phyloP scores from a whole-genome alignment of 176 grass and related monocot genomes.

The Phoenix roebelenii region DNA sequence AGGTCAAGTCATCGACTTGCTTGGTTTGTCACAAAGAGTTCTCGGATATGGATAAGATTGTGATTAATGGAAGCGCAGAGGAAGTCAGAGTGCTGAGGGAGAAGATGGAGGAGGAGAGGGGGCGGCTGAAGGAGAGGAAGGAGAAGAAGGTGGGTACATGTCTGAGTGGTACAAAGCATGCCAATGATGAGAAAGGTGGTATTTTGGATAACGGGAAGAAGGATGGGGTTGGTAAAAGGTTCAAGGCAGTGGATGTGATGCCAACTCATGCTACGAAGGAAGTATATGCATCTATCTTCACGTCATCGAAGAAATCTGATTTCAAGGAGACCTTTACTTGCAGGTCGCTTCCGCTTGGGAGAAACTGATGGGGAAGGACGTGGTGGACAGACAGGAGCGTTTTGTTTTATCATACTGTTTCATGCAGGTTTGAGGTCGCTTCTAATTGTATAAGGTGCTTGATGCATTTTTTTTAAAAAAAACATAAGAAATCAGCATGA shows the following conservation, averaged over 20 bases:
- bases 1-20: conserved; percentile 63
- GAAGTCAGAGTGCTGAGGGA: conserved; percentile 50
- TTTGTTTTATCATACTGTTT: too few relatives aligned
- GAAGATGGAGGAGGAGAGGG: conserved; percentile 79
- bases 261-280: conserved; percentile 72
- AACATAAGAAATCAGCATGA: too few relatives aligned
- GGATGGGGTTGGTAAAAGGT: conserved; percentile 48
- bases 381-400: too few relatives aligned
- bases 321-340: conserved; percentile 75
- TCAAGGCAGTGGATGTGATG: conserved; percentile 61
- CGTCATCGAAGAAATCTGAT: conserved; percentile 72
- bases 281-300: conserved; percentile 89
- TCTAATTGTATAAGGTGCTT: too few relatives aligned
- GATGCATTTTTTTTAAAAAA: too few relatives aligned
- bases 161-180: conserved; percentile 48
- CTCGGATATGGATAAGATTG: conserved; percentile 46
- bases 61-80: conserved; percentile 65
- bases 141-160: conserved; percentile 60
- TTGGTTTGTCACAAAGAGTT: conserved; percentile 88
- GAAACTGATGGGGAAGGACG: conserved; percentile 35
- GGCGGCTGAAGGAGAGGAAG: conserved; percentile 67
- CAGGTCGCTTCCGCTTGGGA: conserved; percentile 66
- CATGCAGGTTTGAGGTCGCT: too few relatives aligned
- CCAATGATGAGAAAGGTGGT: conserved; percentile 18
- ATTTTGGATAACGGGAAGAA: conserved; percentile 65